Evolutionary conservation across 192 early-diverging fungal genomes (phyloP), one percentile per base, ranked within the genome.

Genomic region (Oehlia diaphana): DNA sequence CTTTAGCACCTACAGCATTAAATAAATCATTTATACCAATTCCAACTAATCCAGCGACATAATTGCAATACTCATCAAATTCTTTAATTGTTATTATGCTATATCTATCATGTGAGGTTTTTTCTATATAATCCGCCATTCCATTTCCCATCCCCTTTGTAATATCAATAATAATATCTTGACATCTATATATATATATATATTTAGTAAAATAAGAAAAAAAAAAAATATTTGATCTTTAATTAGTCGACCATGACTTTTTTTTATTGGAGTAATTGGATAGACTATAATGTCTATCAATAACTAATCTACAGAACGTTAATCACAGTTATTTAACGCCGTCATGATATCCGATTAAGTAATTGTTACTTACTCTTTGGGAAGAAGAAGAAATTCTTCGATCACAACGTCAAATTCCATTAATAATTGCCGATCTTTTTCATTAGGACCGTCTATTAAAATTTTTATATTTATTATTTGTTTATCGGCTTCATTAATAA

Each of bases 21-120:
- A 99, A 99, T 64, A 99, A 90, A 65, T 93, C 88, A 50, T 94
- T 97, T 67, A 99, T 83, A 26, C 98, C 97, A 78, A 95, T 86
- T 4, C 98, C 97, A 62, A 98, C 96, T 14, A 99, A 89, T 35
- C 98, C 97, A 21, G 98, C 97, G 14, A 98, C 97, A 83, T 98
- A 99, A 83, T 99, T 94, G 75, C 95, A 97, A 88, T 99, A 99
- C 69, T 96, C 90, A 84, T 99, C 92, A 89, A 95, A 99, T 84
- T 98, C 95, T 39, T 90, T 92, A 50, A 92, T 83, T 21, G 94
- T 96, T 8, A 85, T 83, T 19, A 95, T 89, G 12, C 79, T 79
- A 33, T 82, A 82, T 61, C 83, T 84, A 31, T 84, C 75, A 33
- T 85, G 85, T 28, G 89, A 85, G 33, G 88, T 83, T 63, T 85